Evolutionary conservation across 2,329 filamentous ascomycete genomes (phyloP), one percentile per base, ranked within the genome.

Genomic region (Triangularia verruculosa): DNA sequence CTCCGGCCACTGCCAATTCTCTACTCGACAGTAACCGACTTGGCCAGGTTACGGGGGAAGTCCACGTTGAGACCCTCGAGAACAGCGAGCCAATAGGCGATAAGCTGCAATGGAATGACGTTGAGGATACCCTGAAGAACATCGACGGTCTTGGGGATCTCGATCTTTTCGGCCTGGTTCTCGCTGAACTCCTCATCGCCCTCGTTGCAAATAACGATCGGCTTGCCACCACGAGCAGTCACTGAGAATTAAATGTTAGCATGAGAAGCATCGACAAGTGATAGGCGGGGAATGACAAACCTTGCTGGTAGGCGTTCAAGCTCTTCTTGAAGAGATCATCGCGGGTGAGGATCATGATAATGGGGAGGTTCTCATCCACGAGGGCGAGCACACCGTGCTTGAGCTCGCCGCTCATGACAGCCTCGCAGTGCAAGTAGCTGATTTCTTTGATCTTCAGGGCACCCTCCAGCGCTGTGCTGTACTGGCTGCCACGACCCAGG

Each of bases 391-490:
- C 95, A 84, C 95, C 95, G 79, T 99, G 95, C 87, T 99, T 99
- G 73, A 99, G 86, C 82, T 99, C 95, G 79, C 95, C 95, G 69
- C 95, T 98, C 95, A 99, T 99, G 83, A 99, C 95, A 72, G 95
- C 95, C 82, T 99, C 95, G 79, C 95, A 99, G 80, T 99, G 95
- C 65, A 99, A 91, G 80, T 99, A 99, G 17, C 94, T 98, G 74
- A 99, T 99, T 82, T 99, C 95, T 87, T 99, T 99, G 80, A 99
- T 99, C 86, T 99, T 99, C 71, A 99, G 85, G 57, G 95, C 95
- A 80, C 92, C 95, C 83, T 99, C 95, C 22, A 99, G 88, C 62
- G 95, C 95, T 72, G 95, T 99, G 65, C 94, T 93, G 83, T 93
- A 97, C 81, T 99, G 95, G 76, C 92, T 92, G 71, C 95, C 95